Base-by-base conservation (phyloP, 768 basidiomycete species). In the Roridomyces roridus region DNA sequence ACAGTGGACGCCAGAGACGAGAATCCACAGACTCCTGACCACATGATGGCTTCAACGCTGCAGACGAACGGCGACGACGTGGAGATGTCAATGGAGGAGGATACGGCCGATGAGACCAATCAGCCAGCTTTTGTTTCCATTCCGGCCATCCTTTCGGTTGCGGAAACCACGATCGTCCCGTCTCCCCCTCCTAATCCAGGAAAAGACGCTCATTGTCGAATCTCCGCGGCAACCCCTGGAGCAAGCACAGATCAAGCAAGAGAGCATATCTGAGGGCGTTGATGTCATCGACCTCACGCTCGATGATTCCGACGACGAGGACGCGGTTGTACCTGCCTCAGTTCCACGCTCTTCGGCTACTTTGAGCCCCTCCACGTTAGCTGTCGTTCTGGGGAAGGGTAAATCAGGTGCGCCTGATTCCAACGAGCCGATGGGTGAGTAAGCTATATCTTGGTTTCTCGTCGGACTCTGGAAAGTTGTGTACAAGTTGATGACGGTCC, bases 261-360 rank as follows among this genome's bases (percentile, higher is more conserved):
- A 57, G 6, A 25, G n/a, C 43, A 8, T 36, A 17, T 37, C 42
- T 25, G 17, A 12, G 4, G 17, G 6, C 6, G 12, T 28, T 7
- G 60, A 61, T 18, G 26, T 62, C 3, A 57, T 62, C 25, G 60
- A 62, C 29, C 29, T 62, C 24, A 57, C 60, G 21, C 39, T 57
- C 46, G 60, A 55, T 39, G 59, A 62, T 26, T 57, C 60, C 1
- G 60, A 57, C 37, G 60, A 57, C 26, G 55, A 62, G 29, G 50
- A 46, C 18, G 23, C 25, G 10, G 37, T n/a, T 6, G 25, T 21
- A 7, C n/a, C 46, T 46, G 11, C 23, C 12, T 36, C 42, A 5
- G 21, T 6, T 28, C 15, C 26, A 12, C 20, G 4, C 12, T 6
- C 15, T 11, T 37, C 48, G 23, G n/a, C 39, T n/a, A 21, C 28